phyloP scores from a whole-genome alignment of 2,329 filamentous ascomycete genomes.

The Paradendryphiella salina region DNA sequence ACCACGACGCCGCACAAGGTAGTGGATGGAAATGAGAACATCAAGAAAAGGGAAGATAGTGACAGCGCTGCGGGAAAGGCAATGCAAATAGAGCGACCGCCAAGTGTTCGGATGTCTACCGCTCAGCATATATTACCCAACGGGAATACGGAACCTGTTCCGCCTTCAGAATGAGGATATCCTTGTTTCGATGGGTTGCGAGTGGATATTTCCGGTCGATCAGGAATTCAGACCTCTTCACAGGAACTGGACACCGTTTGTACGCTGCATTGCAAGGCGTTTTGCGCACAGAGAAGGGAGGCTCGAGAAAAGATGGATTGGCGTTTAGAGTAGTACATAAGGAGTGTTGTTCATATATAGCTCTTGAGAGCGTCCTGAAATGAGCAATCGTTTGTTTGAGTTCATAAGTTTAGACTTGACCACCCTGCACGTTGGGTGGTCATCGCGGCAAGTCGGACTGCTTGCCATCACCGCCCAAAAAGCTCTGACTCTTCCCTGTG shows the following conservation, averaged over 20 bases:
- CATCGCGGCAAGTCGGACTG: background rate
- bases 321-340: background rate
- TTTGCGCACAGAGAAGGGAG: background rate
- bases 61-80: background rate
- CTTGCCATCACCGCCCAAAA: background rate
- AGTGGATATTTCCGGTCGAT: background rate
- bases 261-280: constrained; percentile 13
- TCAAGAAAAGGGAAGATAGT: background rate
- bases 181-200: background rate
- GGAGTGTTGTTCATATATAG: background rate
- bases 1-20: constrained; percentile 11
- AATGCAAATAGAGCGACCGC: constrained; percentile 17
- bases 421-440: background rate
- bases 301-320: background rate
- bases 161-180: constrained; percentile 3
- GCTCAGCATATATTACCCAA: constrained; percentile 19
- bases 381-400: background rate
- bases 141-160: constrained; percentile 12
- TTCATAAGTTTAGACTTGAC: background rate
- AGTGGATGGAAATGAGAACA: constrained; percentile 1
- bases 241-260: background rate
- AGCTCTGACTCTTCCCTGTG: no score
- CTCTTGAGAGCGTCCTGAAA: background rate
- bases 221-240: background rate
- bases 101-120: constrained; percentile 21